Base-by-base conservation (phyloP, 1,139 yeast genomes). In the Magnusiomyces paraingens region DNA sequence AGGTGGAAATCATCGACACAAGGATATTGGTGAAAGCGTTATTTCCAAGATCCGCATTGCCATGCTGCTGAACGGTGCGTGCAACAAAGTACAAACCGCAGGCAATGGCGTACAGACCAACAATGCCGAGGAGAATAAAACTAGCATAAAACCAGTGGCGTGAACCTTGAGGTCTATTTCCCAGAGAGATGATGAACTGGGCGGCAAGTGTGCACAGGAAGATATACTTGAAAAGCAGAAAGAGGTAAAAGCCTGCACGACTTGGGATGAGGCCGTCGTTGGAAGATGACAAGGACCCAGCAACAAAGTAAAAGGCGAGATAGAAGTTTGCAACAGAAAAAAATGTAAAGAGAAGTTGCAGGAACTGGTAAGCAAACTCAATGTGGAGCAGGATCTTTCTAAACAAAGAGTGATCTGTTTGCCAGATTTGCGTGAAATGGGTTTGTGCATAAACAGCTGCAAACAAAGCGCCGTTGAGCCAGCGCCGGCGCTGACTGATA, bases 391-490 rank as follows among this genome's bases (percentile, higher is more conserved):
- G 83, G 59, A 87, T 68, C 67, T 91, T 90, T 67, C 99, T 79
- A 8, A 81, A 68, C 20, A 73, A 62, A 1, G 95, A 84, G 69
- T 93, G 99, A 62, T 83, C 93, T 0, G 99, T 91, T 51, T 73
- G 67, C 95, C 96, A 91, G 50, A 93, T 83, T 64, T 84, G 87
- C 56, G 76, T 76, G 67, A 84, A 85, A 66, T 90, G 90, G 21
- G 86, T 69, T 65, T 87, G 88, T 0, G 97, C 84, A 66, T 86
- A 93, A 56, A 93, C 73, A 0, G 98, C 98, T 1, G 99, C 98
- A 72, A 93, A 93, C 66, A 91, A 82, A 0, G 99, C 96, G 73
- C 99, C 99, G 69, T 93, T 93, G 54, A 93, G 81, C 99, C 99
- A 93, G 73, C 99, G 83, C 73, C 99, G 82, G 74, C 99, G 83